phyloP scores from a whole-genome alignment of 2,329 filamentous ascomycete genomes.

The Akanthomyces lecanii region DNA sequence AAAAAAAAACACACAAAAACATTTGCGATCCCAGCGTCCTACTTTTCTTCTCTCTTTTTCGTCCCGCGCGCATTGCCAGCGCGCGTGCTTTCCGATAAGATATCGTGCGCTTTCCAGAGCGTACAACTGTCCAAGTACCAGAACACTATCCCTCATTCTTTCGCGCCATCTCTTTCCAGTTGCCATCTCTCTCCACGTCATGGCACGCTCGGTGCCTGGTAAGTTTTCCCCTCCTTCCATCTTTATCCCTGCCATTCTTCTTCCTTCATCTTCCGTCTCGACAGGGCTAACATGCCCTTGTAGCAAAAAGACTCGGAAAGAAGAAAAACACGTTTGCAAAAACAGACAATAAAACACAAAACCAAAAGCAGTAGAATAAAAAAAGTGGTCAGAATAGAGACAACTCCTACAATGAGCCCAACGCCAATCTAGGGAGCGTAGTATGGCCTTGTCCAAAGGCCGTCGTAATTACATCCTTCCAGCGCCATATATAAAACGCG shows the following conservation, averaged over 20 bases:
- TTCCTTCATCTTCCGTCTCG: not conserved
- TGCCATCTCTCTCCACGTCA: not conserved
- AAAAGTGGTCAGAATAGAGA: conserved; percentile 2
- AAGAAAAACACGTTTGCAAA: not conserved
- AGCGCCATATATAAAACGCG: conserved; percentile 27
- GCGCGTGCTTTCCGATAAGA: not conserved
- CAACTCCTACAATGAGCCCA: conserved; percentile 16
- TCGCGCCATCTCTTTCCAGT: not conserved
- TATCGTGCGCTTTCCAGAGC: conserved; percentile 7
- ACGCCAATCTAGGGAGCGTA: conserved; percentile 19
- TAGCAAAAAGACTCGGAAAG: not conserved
- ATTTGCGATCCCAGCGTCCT: not conserved
- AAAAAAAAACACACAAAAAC: not conserved
- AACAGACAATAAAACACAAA: not conserved
- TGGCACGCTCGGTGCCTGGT: not conserved
- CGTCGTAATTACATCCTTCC: conserved; percentile 38
- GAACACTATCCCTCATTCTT: not conserved
- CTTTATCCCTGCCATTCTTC: not conserved
- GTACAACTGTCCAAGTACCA: conserved; percentile 1
- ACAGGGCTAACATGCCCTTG: not conserved
- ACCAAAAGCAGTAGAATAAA: conserved; percentile 14
- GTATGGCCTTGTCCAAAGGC: conserved; percentile 19
- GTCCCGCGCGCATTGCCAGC: not conserved
- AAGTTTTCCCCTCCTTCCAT: not conserved
- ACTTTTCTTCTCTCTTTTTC: not conserved